These are phyloP conservation scores for Toxoplasma gondii DNA, from an alignment of 169 alveolate genomes.

Conservation along the genomic window DNA sequence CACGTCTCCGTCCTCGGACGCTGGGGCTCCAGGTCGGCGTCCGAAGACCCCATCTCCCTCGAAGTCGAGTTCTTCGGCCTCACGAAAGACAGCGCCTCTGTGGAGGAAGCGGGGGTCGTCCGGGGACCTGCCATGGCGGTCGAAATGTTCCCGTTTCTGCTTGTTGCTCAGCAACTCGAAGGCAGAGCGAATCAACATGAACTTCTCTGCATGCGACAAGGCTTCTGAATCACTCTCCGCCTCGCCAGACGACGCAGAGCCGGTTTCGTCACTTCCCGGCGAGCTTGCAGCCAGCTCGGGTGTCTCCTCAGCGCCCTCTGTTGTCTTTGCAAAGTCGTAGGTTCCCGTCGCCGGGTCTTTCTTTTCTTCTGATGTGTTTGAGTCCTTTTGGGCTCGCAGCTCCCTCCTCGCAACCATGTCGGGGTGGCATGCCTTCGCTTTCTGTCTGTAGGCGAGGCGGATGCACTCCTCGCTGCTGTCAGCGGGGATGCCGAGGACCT, in stretches of 20 bases:
- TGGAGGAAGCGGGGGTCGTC: constrained; percentile 18
- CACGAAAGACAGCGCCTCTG: background rate
- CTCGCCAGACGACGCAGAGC: background rate
- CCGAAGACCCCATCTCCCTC: background rate
- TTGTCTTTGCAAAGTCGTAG: too few relatives aligned
- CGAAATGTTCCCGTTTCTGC: background rate
- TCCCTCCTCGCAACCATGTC: background rate
- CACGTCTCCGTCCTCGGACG: background rate
- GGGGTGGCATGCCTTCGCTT: constrained; percentile 12
- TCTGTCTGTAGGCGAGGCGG: constrained; percentile 26
- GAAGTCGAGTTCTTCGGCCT: background rate
- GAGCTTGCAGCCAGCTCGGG: too few relatives aligned
- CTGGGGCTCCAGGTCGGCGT: background rate
- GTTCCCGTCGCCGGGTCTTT: too few relatives aligned
- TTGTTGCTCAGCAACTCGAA: constrained; percentile 29
- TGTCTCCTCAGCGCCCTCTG: too few relatives aligned
- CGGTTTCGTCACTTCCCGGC: background rate
- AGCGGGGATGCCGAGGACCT: background rate
- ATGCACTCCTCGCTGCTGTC: background rate
- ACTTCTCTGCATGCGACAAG: constrained; percentile 5
- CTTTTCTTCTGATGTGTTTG: too few relatives aligned
- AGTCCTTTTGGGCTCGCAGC: too few relatives aligned
- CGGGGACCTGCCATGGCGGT: constrained; percentile 8
- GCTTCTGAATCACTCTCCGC: background rate
- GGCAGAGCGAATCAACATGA: constrained; percentile 25